phyloP scores from a whole-genome alignment of 2,329 filamentous ascomycete species.

The Passalora sequoiae region DNA sequence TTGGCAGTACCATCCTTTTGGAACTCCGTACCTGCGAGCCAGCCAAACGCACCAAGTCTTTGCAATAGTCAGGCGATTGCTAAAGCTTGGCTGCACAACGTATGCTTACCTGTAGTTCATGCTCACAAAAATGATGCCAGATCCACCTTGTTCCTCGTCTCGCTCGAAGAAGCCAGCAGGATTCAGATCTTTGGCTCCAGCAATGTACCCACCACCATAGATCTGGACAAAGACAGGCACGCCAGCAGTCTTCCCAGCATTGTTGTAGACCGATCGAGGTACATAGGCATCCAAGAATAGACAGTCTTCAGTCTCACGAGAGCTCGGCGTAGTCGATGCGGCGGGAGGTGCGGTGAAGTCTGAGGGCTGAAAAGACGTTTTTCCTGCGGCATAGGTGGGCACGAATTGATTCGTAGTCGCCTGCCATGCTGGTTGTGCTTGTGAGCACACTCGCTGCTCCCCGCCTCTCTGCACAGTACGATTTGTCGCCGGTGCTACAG shows the following conservation, averaged over 20 bases:
- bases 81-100: too few species aligned
- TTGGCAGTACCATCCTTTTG: slow-evolving; percentile 36
- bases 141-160: slow-evolving; percentile 6
- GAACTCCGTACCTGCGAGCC: slow-evolving; percentile 38
- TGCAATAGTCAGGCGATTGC: slow-evolving; percentile 49
- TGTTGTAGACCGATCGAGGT: slow-evolving; percentile 34
- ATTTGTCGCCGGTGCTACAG: slow-evolving; percentile 38
- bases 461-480: slow-evolving; percentile 46
- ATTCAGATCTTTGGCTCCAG: slow-evolving; percentile 7
- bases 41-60: slow-evolving; percentile 46
- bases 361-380: slow-evolving; percentile 13
- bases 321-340: slow-evolving; percentile 10
- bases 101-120: too few species aligned
- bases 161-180: slow-evolving; percentile 9
- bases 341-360: slow-evolving; percentile 16
- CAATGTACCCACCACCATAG: slow-evolving; percentile 39
- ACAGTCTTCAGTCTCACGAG: slow-evolving; percentile 37
- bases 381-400: slow-evolving; percentile 11
- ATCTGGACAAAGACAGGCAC: slow-evolving; percentile 40
- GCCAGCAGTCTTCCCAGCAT: slow-evolving; percentile 31
- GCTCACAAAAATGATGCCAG: not conserved
- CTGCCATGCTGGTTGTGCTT: slow-evolving; percentile 44
- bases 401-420: slow-evolving; percentile 34
- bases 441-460: slow-evolving; percentile 42
- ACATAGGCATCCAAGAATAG: slow-evolving; percentile 39